A percentile compares a stretch with the other conserved stretches of the same genome.
Conservation (phyloP, 768 basidiomycete species). For the Mycena amicta region DNA sequence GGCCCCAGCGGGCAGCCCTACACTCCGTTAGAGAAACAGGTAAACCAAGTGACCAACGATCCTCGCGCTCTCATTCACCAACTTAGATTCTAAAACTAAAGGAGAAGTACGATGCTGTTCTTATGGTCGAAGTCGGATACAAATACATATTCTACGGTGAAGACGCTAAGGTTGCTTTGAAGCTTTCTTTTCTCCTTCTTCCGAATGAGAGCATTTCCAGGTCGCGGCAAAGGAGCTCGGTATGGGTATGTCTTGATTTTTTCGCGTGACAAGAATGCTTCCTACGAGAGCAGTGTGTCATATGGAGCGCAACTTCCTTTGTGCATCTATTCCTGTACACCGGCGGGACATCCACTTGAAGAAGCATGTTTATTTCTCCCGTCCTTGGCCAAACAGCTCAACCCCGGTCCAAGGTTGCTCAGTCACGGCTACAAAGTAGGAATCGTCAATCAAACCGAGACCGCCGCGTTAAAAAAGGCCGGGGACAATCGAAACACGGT, state of each 20-base stretch:
- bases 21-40: constrained; percentile 80
- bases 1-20: constrained; percentile 74
- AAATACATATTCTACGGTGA: constrained; percentile 83
- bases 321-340: constrained; percentile 74
- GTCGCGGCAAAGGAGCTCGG: constrained; percentile 77
- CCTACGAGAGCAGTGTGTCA: too few species aligned
- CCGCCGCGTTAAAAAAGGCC: constrained; percentile 85
- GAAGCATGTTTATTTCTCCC: constrained; percentile 42
- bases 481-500: constrained; percentile 72
- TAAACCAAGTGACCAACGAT: too few species aligned
- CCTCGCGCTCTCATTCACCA: not conserved
- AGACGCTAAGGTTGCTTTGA: constrained; percentile 68
- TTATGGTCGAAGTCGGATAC: constrained; percentile 86
- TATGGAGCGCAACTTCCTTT: constrained; percentile 68
- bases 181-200: not conserved
- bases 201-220: constrained; percentile 36
- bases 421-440: constrained; percentile 84
- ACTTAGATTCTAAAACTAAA: constrained; percentile 60
- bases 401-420: constrained; percentile 56
- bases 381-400: not conserved
- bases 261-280: too few species aligned
- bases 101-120: constrained; percentile 62
- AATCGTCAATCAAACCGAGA: constrained; percentile 81
- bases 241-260: too few species aligned
- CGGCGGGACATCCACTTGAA: constrained; percentile 71